phyloP scores from a whole-genome alignment of 192 early-diverging fungal species.

The Backusella psychrophila region DNA sequence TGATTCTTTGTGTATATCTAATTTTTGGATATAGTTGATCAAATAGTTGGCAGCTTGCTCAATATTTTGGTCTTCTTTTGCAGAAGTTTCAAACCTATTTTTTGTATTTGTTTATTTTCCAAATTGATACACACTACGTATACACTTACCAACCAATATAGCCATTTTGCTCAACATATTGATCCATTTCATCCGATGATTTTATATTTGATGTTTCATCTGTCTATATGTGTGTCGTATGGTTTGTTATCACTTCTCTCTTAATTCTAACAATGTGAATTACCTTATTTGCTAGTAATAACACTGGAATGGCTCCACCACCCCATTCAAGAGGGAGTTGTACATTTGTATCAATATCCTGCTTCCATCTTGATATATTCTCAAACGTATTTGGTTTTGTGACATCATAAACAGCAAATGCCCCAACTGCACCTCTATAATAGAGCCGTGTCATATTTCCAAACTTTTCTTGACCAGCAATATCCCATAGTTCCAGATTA shows the following conservation, averaged over 20 bases:
- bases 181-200: slow-evolving; percentile 37
- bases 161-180: slow-evolving; percentile 48
- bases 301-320: slow-evolving; percentile 49
- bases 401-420: slow-evolving; percentile 57
- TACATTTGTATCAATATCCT: slow-evolving; percentile 55
- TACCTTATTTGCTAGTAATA: slow-evolving; percentile 59
- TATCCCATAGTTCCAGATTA: slow-evolving; percentile 61
- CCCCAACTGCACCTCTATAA: slow-evolving; percentile 56
- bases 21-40: slow-evolving; percentile 16
- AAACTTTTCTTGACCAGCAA: slow-evolving; percentile 63
- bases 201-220: neutral
- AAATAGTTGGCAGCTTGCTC: slow-evolving; percentile 52
- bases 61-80: slow-evolving; percentile 60
- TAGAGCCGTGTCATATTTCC: slow-evolving; percentile 58
- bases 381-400: slow-evolving; percentile 57
- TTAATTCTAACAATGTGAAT: slow-evolving; percentile 28
- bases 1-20: neutral
- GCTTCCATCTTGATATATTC: slow-evolving; percentile 53
- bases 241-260: slow-evolving; percentile 19
- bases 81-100: slow-evolving; percentile 55
- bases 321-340: slow-evolving; percentile 44
- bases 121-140: neutral
- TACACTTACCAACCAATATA: slow-evolving; percentile 48
- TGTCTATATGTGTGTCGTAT: slow-evolving; percentile 1
- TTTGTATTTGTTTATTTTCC: neutral